Percentiles rank a stretch among this genome's conserved stretches.
These are phyloP conservation scores for Pythium monospermum DNA, from an alignment of 352 stramenopile genomes.

Conservation along the genomic window DNA sequence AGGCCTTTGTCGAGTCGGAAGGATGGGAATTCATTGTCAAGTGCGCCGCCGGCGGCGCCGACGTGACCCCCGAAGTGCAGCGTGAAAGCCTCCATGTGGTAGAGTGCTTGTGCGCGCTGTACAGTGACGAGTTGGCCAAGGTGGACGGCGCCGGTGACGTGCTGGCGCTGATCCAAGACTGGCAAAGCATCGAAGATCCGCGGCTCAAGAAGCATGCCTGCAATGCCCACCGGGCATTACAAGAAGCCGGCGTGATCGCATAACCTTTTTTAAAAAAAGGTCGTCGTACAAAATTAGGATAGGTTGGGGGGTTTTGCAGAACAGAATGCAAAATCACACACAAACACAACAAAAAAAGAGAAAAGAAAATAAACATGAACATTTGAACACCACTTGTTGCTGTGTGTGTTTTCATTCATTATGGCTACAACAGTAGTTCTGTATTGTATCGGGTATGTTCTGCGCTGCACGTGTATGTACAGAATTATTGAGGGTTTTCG, in stretches of 20 bases:
- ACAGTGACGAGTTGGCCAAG: constrained; percentile 76
- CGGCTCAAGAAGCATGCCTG: constrained; percentile 84
- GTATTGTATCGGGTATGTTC: too few species aligned
- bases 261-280: too few species aligned
- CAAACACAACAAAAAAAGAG: too few species aligned
- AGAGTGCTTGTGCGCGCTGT: constrained; percentile 79
- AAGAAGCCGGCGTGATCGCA: constrained; percentile 71
- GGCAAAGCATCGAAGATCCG: constrained; percentile 79
- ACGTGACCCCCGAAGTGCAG: constrained; percentile 69
- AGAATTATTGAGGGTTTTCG: too few species aligned
- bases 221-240: constrained; percentile 68
- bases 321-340: constrained; percentile 6
- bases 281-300: too few species aligned
- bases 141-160: constrained; percentile 51
- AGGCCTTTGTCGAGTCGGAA: constrained; percentile 74
- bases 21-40: constrained; percentile 84
- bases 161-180: constrained; percentile 62
- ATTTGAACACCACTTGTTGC: too few species aligned
- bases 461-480: too few species aligned
- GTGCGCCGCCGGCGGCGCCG: constrained; percentile 52
- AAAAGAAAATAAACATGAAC: too few species aligned
- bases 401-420: too few species aligned
- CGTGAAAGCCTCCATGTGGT: constrained; percentile 84
- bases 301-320: not conserved
- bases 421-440: too few species aligned